phyloP scores from a whole-genome alignment of 2,329 filamentous ascomycete genomes.

The Trichophyton schoenleinii region DNA sequence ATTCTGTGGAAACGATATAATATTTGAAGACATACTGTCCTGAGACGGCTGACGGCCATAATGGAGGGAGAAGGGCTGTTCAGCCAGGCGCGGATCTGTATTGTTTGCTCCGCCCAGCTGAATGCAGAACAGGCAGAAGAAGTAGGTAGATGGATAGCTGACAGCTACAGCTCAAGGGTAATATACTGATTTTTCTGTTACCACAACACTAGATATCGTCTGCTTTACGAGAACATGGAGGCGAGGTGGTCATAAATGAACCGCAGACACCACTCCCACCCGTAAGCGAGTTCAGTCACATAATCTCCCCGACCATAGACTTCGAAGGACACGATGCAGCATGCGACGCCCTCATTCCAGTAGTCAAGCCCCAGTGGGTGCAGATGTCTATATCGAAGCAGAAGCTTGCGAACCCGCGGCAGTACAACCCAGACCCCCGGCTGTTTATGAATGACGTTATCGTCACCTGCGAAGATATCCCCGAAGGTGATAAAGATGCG shows the following conservation, averaged over 20 bases:
- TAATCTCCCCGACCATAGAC: conserved; percentile 68
- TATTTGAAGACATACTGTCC: not conserved
- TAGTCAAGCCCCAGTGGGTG: conserved; percentile 75
- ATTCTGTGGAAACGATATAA: too few relatives aligned
- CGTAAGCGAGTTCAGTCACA: conserved; percentile 45
- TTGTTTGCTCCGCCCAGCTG: conserved; percentile 33
- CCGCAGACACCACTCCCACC: conserved; percentile 25
- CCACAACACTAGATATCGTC: conserved; percentile 18
- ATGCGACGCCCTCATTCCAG: conserved; percentile 64
- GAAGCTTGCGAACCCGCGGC: conserved; percentile 64
- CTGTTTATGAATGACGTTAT: conserved; percentile 81
- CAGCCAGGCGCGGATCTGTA: conserved; percentile 34
- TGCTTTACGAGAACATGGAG: conserved; percentile 38
- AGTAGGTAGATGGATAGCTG: conserved; percentile 24
- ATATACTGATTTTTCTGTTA: not conserved
- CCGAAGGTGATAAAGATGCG: conserved; percentile 74
- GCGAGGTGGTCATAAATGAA: conserved; percentile 33
- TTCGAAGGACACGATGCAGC: conserved; percentile 76
- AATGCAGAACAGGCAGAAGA: conserved; percentile 28
- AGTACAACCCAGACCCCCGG: conserved; percentile 79
- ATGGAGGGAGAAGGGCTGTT: conserved; percentile 27
- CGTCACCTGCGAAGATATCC: conserved; percentile 72
- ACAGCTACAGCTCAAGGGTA: not conserved
- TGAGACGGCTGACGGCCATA: not conserved
- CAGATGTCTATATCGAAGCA: conserved; percentile 54